These are phyloP conservation scores for Annulohypoxylon moriforme DNA, from an alignment of 495 filamentous ascomycete species.

Conservation along the genomic window DNA sequence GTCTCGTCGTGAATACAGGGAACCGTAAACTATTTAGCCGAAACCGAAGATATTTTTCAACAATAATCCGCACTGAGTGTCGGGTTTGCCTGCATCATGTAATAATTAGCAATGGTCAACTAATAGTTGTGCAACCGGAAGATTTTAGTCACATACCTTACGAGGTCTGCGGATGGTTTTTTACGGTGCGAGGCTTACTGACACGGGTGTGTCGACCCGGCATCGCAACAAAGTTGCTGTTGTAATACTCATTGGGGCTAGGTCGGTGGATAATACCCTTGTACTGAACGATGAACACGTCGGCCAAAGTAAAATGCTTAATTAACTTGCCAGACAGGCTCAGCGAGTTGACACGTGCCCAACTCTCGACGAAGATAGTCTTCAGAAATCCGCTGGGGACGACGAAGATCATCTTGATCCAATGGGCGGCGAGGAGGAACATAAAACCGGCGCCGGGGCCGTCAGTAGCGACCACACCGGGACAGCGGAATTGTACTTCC, in stretches of 20 bases:
- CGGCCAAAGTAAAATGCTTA: conserved; percentile 52
- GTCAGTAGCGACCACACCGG: conserved; percentile 79
- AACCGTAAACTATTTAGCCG: background rate
- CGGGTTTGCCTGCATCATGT: background rate
- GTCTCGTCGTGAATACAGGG: background rate
- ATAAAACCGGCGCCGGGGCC: conserved; percentile 90
- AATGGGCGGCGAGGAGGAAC: conserved; percentile 73
- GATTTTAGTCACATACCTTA: conserved; percentile 1
- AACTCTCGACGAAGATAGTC: conserved; percentile 90
- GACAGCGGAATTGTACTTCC: conserved; percentile 55
- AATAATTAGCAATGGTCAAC: background rate
- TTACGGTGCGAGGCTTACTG: background rate
- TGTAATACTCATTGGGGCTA: conserved; percentile 10
- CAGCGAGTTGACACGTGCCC: conserved; percentile 81
- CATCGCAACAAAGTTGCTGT: conserved; percentile 39
- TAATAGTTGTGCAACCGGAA: background rate
- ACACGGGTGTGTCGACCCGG: background rate
- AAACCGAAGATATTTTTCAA: background rate
- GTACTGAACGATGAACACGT: conserved; percentile 59
- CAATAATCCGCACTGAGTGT: too few species aligned
- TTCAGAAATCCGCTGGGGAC: conserved; percentile 55
- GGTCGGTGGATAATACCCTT: conserved; percentile 29
- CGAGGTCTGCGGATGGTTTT: background rate
- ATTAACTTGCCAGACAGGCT: conserved; percentile 85
- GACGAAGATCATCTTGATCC: conserved; percentile 69